Evolutionary conservation across 306 rosid genomes (phyloP).

Genomic region (Begonia loranthoides): DNA sequence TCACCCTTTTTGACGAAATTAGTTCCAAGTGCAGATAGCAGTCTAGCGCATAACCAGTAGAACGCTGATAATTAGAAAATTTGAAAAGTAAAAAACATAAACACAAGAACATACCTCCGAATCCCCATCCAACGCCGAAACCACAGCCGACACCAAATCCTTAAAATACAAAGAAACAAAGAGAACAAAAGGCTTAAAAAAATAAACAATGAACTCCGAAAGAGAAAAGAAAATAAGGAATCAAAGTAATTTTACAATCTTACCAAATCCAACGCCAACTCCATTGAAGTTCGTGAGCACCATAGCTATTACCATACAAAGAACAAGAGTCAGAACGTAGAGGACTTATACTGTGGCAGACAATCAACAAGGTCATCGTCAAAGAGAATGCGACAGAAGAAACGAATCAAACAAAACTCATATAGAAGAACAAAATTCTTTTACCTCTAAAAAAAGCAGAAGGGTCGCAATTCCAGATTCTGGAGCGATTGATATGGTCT

Average conservation of each 20-base stretch:
- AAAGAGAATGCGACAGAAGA: no score
- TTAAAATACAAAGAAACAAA: slow-evolving; percentile 20
- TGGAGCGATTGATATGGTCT: background rate
- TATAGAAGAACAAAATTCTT: no score
- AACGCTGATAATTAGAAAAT: background rate
- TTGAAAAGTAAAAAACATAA: slow-evolving; percentile 1
- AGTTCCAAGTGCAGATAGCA: no score
- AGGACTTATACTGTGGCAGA: no score
- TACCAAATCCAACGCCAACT: slow-evolving; percentile 85
- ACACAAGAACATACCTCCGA: slow-evolving; percentile 38
- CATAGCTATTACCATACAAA: slow-evolving; percentile 19
- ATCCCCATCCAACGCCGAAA: slow-evolving; percentile 94
- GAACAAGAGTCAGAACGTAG: no score
- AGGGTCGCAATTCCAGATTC: background rate
- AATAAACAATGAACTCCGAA: background rate
- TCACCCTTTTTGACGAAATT: no score
- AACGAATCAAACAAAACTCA: no score
- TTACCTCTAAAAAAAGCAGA: background rate
- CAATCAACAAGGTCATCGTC: no score
- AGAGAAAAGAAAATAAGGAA: background rate
- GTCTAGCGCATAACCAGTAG: no score
- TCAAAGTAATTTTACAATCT: background rate
- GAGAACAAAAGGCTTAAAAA: background rate
- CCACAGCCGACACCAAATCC: slow-evolving; percentile 97
- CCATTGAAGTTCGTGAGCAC: slow-evolving; percentile 79